Evolutionary conservation across 768 basidiomycete species (phyloP), one percentile per base, ranked within the genome.

Genomic region (Lentinus brumalis): DNA sequence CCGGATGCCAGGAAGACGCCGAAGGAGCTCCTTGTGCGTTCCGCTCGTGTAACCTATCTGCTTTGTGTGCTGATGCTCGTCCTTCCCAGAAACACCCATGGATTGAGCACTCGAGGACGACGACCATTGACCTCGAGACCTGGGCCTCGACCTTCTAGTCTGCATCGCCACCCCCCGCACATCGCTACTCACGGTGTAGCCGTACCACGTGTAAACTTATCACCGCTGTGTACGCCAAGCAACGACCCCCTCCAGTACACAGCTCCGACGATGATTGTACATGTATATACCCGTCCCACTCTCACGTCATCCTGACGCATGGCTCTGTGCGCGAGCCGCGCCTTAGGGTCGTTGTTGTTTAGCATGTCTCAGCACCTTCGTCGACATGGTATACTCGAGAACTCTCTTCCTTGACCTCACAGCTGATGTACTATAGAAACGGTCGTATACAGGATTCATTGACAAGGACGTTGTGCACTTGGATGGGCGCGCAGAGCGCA

Each of bases 1-100:
- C 94, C 94, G 5, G 87, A 88, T 59, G 77, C 76, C 62, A 80
- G 96, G 69, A 87, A 81, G 76, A 92, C 92, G 32, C 95, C 96
- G 7, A 95, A 94, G 72, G 92, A 96, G 68, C 75, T 98, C 18
- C 73, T 91, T 77, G 90, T 94, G 70, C 42, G 87, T 81, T 40
- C 8, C 50, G 16, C 31, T 40, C 35, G 46, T 53, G 55, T 10
- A 60, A 50, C 26, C 61, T 60, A 44, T 57, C 7, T 18, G 54
- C 46, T 53, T 16, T 38, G 44, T 57, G 35, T 58, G 10, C 29
- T 29, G 5, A 26, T 30, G n/a, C 53, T 39, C 41, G 21, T 44
- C 15, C 6, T 45, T 16, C 5, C 21, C n/a, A 94, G 92, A 84
- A 86, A 76, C 83, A 89, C 64, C 71, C 79, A 21, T 94, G 92